Base-by-base conservation (phyloP, 208 protist species). In the Balamuthia mandrillaris region DNA sequence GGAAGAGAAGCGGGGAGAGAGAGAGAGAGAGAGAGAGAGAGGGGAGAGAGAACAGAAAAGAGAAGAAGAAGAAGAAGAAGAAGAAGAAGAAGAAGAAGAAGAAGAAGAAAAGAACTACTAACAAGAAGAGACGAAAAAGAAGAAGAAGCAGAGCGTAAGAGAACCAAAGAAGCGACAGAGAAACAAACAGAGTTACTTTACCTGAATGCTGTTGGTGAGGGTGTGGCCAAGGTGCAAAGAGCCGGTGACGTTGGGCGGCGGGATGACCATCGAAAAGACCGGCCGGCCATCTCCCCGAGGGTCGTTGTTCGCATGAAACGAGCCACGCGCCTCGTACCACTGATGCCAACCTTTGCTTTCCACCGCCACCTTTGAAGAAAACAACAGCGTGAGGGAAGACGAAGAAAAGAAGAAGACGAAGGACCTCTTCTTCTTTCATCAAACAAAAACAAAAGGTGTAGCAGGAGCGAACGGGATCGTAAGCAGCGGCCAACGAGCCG, bases 221-320 rank as follows among this genome's bases (percentile, higher is more conserved):
- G 98, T 98, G 90, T 99, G 99, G 31, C 99, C 99, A 33, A 99
- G 91, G 89, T 99, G 99, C 16, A 99, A 93, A 49, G 93, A 91
- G 18, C 99, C 99, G 6, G 99, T 99, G 35, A 99, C 98, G 88
- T 99, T 99, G 16, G 99, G 98, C 61, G 99, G 99, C 58, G 99
- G 99, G 39, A 99, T 94, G 29, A 98, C 91, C 81, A 99, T 98
- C 16, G 97, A 92, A 86, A 98, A 99, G 29, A 41, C 39, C 21
- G 3, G n/a, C 16, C 31, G 56, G 5, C 14, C n/a, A 12, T 33
- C 56, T 21, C 21, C 39, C 56, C 21, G 9, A 6, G 7, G 6
- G 21, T 0, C 3, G 21, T 21, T 6, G 54, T 21, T 1, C 14
- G 18, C 27, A 9, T 27, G 54, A 1, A 6, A 0, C 54, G 3